phyloP scores from a whole-genome alignment of 345 rosid species.

The Melastoma malabathricum region DNA sequence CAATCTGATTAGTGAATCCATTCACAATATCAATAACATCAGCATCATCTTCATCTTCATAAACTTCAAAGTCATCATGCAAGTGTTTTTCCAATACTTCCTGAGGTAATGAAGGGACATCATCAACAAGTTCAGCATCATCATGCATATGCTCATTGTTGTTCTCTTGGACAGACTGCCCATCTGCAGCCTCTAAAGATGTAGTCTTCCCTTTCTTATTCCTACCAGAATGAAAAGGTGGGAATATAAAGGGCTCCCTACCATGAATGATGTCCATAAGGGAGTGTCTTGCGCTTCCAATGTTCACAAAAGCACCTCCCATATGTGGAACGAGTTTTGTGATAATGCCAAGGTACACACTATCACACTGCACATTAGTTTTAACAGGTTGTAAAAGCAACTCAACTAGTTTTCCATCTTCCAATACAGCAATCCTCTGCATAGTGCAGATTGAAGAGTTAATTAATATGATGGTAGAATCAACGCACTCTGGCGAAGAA shows the following conservation, averaged over 20 bases:
- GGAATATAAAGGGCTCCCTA: constrained; percentile 77
- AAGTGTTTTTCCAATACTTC: constrained; percentile 21
- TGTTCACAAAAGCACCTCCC: constrained; percentile 98
- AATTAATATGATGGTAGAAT: constrained; percentile 55
- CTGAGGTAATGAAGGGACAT: constrained; percentile 36
- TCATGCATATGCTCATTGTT: constrained; percentile 23
- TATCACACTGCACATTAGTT: constrained; percentile 79
- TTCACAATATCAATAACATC: constrained; percentile 41
- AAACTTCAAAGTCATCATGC: constrained; percentile 43
- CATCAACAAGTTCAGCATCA: constrained; percentile 27
- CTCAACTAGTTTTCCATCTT: constrained; percentile 81
- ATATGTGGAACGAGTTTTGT: constrained; percentile 80
- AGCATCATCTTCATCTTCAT: constrained; percentile 51
- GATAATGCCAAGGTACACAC: constrained; percentile 75
- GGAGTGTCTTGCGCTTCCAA: constrained; percentile 70
- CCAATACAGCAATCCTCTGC: constrained; percentile 94
- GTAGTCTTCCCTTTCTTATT: constrained; percentile 30
- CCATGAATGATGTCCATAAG: constrained; percentile 73
- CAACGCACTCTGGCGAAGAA: constrained; percentile 28
- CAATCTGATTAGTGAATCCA: constrained; percentile 42
- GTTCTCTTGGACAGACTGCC: constrained; percentile 21
- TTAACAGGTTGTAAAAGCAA: constrained; percentile 86
- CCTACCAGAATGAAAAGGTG: constrained; percentile 49
- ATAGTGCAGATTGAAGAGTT: constrained; percentile 84
- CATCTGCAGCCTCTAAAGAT: constrained; percentile 20